These are phyloP conservation scores for Vanrija humicola DNA, from an alignment of 1,284 basidiomycete genomes.

Conservation along the genomic window DNA sequence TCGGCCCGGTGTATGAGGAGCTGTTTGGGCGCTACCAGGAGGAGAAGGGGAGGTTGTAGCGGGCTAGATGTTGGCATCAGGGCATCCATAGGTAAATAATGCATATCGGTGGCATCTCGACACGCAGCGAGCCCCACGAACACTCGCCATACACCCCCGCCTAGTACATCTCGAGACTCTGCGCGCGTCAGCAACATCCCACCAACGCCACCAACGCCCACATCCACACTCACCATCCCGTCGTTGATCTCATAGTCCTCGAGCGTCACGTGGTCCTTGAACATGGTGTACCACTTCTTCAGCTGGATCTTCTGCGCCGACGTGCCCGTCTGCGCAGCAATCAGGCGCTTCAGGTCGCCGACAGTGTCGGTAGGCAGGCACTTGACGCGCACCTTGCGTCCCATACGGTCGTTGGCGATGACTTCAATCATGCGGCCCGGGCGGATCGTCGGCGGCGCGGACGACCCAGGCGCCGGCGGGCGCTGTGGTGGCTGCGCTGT, in stretches of 20 bases:
- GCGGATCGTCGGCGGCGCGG: constrained; percentile 9
- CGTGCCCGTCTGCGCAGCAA: constrained; percentile 93
- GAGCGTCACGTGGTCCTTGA: constrained; percentile 92
- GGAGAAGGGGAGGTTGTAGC: not conserved
- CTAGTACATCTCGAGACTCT: constrained; percentile 84
- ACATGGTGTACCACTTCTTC: constrained; percentile 96
- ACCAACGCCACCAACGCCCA: not conserved
- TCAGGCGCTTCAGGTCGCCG: constrained; percentile 92
- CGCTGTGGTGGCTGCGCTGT: not conserved
- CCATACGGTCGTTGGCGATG: constrained; percentile 94
- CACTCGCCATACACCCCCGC: not conserved
- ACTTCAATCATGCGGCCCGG: constrained; percentile 60
- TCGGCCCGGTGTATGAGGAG: constrained; percentile 68
- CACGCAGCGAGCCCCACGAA: no score
- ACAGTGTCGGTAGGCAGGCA: constrained; percentile 93
- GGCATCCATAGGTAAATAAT: constrained; percentile 12
- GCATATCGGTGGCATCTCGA: not conserved
- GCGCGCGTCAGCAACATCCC: constrained; percentile 12
- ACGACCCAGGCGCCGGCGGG: constrained; percentile 10
- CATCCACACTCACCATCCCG: constrained; percentile 60
- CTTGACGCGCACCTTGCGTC: constrained; percentile 92
- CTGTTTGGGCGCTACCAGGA: constrained; percentile 56
- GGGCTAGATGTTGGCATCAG: constrained; percentile 6
- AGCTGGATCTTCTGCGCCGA: constrained; percentile 78
- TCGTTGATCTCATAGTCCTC: constrained; percentile 92